Evolutionary conservation across 2,329 filamentous ascomycete species (phyloP).

Genomic region (Pleomassaria siparia): DNA sequence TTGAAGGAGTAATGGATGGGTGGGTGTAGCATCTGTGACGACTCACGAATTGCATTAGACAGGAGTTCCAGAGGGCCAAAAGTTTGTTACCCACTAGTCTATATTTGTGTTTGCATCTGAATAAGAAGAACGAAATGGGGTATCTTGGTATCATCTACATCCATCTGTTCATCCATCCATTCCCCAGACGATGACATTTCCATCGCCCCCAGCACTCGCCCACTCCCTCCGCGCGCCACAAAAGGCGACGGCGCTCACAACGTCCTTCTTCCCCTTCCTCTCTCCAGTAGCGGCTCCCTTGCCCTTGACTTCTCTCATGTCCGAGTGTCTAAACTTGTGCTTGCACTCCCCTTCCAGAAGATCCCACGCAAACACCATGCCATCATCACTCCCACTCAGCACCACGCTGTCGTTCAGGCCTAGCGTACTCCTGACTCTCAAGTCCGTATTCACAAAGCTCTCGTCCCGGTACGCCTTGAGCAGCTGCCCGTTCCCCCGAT

Average conservation of each 20-base stretch:
- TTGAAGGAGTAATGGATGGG: constrained; percentile 2
- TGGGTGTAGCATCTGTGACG: not conserved
- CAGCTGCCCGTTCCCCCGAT: constrained; percentile 71
- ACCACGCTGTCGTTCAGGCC: constrained; percentile 77
- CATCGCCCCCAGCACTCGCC: constrained; percentile 54
- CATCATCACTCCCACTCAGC: constrained; percentile 78
- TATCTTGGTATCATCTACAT: not conserved
- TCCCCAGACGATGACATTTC: constrained; percentile 43
- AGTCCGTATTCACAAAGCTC: constrained; percentile 63
- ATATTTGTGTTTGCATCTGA: not conserved
- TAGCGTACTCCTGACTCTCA: constrained; percentile 75
- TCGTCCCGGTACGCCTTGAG: constrained; percentile 69
- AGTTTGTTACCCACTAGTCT: not conserved
- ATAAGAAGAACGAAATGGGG: constrained; percentile 1
- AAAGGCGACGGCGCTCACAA: constrained; percentile 52
- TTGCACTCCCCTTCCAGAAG: constrained; percentile 70
- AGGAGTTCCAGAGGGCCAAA: not conserved
- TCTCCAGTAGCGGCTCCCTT: constrained; percentile 31
- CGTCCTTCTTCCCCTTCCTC: constrained; percentile 42
- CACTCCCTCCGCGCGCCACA: constrained; percentile 50
- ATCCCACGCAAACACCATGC: constrained; percentile 79
- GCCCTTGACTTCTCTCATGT: constrained; percentile 29
- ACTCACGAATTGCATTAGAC: constrained; percentile 4
- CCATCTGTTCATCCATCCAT: constrained; percentile 10
- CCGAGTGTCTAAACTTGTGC: constrained; percentile 58